A percentile compares a stretch with the other conserved stretches of the same genome.
Evolutionary conservation across 1,139 yeast genomes (phyloP).

Genomic region (Scheffersomyces stambukii): DNA sequence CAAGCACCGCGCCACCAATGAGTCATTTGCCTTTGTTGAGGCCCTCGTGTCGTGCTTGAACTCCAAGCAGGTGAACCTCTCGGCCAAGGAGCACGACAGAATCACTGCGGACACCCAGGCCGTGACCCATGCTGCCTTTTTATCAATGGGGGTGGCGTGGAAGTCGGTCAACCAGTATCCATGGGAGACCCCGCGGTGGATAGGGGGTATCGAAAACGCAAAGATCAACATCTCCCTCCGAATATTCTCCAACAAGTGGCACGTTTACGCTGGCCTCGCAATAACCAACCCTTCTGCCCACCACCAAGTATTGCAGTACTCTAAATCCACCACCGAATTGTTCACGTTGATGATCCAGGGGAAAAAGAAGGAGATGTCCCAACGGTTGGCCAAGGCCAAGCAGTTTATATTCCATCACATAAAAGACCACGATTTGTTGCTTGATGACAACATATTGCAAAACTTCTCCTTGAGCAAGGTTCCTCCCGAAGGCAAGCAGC

Average conservation of each 20-base stretch:
- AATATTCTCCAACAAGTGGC: conserved; percentile 93
- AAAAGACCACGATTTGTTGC: conserved; percentile 47
- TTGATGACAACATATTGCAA: conserved; percentile 78
- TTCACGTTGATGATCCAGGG: conserved; percentile 81
- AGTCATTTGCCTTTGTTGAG: conserved; percentile 57
- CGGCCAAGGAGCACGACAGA: conserved; percentile 83
- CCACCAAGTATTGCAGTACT: conserved; percentile 83
- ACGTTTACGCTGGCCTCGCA: conserved; percentile 95
- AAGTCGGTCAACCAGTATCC: conserved; percentile 78
- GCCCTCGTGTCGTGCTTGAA: conserved; percentile 64
- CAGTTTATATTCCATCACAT: conserved; percentile 72
- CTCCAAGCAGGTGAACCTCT: conserved; percentile 72
- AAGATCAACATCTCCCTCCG: conserved; percentile 89
- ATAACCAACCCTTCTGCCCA: conserved; percentile 95
- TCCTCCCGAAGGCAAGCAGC: conserved; percentile 69
- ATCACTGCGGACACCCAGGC: conserved; percentile 99
- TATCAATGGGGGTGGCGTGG: conserved; percentile 98
- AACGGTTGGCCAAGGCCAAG: conserved; percentile 63
- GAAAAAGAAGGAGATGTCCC: conserved; percentile 50
- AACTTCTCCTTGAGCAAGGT: conserved; percentile 72
- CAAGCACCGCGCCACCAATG: conserved; percentile 62
- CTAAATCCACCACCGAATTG: conserved; percentile 76
- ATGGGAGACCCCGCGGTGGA: conserved; percentile 85
- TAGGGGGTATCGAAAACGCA: conserved; percentile 94
- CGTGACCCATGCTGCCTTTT: conserved; percentile 95